Base-by-base conservation (phyloP, 768 basidiomycete species). In the Sarcomyxa edulis region DNA sequence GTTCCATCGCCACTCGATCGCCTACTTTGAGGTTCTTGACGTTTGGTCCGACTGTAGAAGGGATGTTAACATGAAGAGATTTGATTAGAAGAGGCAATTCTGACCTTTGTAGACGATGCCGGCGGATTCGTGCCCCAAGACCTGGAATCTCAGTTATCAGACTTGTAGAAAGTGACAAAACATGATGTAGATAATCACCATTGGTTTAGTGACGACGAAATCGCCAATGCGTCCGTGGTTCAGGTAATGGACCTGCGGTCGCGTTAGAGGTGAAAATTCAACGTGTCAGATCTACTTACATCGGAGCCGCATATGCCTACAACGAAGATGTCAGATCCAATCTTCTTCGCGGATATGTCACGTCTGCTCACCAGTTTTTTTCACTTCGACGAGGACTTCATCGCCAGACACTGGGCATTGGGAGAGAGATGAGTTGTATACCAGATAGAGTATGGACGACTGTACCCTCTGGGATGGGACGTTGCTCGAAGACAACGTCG, bases 41-140 rank as follows among this genome's bases (percentile, higher is more conserved):
- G 26, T 74, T 73, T 19, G 74, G 58, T 8, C 93, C 92, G 41
- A 90, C 89, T 86, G 50, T 3, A 37, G 38, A 10, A 29, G 29
- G 29, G 30, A 19, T 23, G 14, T 32, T 31, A 24, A 42, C 16
- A 27, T 35, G 9, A 35, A 23, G n/a, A 19, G 19, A 26, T 16
- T 32, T 7, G 18, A 10, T 11, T 18, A 8, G n/a, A 15, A 3
- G 26, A 31, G 23, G 6, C 9, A 22, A 25, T 46, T 23, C 16
- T 37, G 45, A 82, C 85, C 74, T 66, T 81, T 83, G 39, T 64
- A 66, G 35, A 96, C 62, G 33, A 91, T 62, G 8, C 91, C 93
- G 19, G 90, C 70, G 2, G 90, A 91, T 65, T 98, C 95, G 54
- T 98, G 95, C 14, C 95, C 95, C 30, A 97, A 80, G 34, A 92